Evolutionary conservation across 495 filamentous ascomycete genomes (phyloP).

Genomic region (Tuber microsphaerosporum): DNA sequence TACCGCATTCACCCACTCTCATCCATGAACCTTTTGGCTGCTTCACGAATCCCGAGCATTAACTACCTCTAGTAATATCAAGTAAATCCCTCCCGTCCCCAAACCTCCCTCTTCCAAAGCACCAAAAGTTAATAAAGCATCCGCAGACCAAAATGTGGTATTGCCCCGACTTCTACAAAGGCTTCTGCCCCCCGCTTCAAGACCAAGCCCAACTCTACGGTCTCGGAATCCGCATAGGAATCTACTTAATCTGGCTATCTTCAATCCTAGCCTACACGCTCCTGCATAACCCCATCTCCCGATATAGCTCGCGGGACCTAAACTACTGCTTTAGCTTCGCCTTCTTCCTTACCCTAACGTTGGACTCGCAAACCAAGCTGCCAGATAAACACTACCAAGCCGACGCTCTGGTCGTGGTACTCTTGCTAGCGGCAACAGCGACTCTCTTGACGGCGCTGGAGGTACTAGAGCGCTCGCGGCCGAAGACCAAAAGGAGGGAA

Average conservation of each 20-base stretch:
- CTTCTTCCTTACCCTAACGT: slow-evolving; percentile 33
- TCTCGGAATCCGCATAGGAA: slow-evolving; percentile 44
- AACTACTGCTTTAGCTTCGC: slow-evolving; percentile 38
- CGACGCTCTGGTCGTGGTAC: background rate
- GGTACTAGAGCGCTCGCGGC: background rate
- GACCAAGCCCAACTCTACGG: slow-evolving; percentile 31
- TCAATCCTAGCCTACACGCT: slow-evolving; percentile 35
- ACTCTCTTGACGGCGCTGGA: background rate
- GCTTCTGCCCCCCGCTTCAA: background rate
- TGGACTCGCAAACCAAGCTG: background rate
- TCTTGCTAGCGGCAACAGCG: background rate
- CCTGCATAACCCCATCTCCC: slow-evolving; percentile 14
- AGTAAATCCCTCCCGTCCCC: background rate
- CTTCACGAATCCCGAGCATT: background rate
- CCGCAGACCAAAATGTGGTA: background rate
- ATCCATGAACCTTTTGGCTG: background rate
- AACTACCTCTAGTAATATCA: background rate
- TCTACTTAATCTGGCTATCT: slow-evolving; percentile 44
- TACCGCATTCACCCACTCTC: background rate
- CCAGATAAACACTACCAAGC: background rate
- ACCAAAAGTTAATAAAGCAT: background rate
- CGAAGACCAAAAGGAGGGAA: background rate
- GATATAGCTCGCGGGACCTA: slow-evolving; percentile 26
- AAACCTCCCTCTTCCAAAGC: background rate
- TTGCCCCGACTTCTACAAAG: background rate